Evolutionary conservation across 2,329 filamentous ascomycete genomes (phyloP).

Genomic region (Beauveria sp.): DNA sequence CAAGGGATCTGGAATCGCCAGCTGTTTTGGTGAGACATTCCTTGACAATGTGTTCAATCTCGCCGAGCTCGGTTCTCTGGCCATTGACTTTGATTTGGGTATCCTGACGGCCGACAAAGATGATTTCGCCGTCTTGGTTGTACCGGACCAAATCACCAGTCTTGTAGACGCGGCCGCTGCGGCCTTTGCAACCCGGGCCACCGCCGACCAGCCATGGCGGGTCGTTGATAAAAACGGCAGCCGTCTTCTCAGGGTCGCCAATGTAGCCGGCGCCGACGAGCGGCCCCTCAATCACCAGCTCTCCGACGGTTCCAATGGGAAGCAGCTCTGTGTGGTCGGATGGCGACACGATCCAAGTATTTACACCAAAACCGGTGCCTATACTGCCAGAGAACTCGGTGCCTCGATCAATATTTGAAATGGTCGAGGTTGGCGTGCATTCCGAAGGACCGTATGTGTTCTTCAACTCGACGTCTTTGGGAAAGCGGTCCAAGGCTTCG

Average conservation of each 20-base stretch:
- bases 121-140: conserved; percentile 25
- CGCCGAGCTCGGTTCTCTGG: conserved; percentile 47
- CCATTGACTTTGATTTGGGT: conserved; percentile 55
- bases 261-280: conserved; percentile 40
- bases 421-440: conserved; percentile 34
- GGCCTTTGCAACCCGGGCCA: background rate
- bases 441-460: conserved; percentile 40
- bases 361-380: conserved; percentile 7
- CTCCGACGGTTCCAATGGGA: conserved; percentile 25
- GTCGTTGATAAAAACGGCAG: conserved; percentile 8
- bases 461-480: conserved; percentile 27
- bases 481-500: conserved; percentile 36
- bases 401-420: conserved; percentile 26
- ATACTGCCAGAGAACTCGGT: conserved; percentile 10
- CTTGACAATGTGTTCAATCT: conserved; percentile 37
- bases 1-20: conserved; percentile 30
- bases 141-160: conserved; percentile 40
- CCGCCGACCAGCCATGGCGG: conserved; percentile 4
- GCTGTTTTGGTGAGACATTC: conserved; percentile 29
- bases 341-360: conserved; percentile 32
- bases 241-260: conserved; percentile 13
- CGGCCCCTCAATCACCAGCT: conserved; percentile 40
- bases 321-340: conserved; percentile 17
- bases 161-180: conserved; percentile 29
- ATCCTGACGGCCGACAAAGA: conserved; percentile 51